Evolutionary conservation across 2,329 filamentous ascomycete species (phyloP).

Genomic region (Aspergillus cejpii): DNA sequence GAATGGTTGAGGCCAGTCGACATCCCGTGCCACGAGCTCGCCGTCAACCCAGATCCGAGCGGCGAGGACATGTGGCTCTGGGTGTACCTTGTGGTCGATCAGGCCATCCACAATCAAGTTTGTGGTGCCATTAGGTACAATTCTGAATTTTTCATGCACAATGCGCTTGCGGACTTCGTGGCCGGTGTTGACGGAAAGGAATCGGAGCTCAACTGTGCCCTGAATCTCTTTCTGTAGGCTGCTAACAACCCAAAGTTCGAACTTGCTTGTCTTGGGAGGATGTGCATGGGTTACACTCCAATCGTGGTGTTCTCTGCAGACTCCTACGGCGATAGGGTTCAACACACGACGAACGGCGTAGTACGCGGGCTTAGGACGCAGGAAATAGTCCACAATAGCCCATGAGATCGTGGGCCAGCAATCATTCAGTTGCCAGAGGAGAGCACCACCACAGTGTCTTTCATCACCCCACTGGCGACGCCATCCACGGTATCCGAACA

Average conservation of each 20-base stretch:
- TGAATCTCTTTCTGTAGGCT: slow-evolving; percentile 33
- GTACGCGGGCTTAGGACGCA: slow-evolving; percentile 56
- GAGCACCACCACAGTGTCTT: slow-evolving; percentile 41
- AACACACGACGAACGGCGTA: slow-evolving; percentile 55
- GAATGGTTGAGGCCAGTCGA: slow-evolving; percentile 56
- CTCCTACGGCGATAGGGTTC: slow-evolving; percentile 51
- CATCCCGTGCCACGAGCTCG: slow-evolving; percentile 48
- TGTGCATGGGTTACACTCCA: slow-evolving; percentile 55
- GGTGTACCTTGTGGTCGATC: slow-evolving; percentile 45
- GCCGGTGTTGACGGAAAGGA: slow-evolving; percentile 51
- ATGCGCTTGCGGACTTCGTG: slow-evolving; percentile 49
- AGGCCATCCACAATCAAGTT: slow-evolving; percentile 44
- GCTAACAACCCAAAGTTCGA: slow-evolving; percentile 53
- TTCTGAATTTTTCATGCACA: slow-evolving; percentile 42
- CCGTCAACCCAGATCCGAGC: slow-evolving; percentile 50
- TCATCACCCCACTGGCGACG: slow-evolving; percentile 44
- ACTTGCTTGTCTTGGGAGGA: slow-evolving; percentile 48
- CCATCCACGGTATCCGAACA: slow-evolving; percentile 55
- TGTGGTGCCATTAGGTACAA: slow-evolving; percentile 52
- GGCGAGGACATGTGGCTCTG: slow-evolving; percentile 50
- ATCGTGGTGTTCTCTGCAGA: slow-evolving; percentile 53
- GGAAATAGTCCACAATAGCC: slow-evolving; percentile 57
- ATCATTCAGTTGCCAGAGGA: slow-evolving; percentile 46
- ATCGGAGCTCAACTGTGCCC: slow-evolving; percentile 40
- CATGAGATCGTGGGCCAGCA: slow-evolving; percentile 57